Evolutionary conservation across 2,329 filamentous ascomycete species (phyloP).

Genomic region (Ophiocordyceps robertsii): DNA sequence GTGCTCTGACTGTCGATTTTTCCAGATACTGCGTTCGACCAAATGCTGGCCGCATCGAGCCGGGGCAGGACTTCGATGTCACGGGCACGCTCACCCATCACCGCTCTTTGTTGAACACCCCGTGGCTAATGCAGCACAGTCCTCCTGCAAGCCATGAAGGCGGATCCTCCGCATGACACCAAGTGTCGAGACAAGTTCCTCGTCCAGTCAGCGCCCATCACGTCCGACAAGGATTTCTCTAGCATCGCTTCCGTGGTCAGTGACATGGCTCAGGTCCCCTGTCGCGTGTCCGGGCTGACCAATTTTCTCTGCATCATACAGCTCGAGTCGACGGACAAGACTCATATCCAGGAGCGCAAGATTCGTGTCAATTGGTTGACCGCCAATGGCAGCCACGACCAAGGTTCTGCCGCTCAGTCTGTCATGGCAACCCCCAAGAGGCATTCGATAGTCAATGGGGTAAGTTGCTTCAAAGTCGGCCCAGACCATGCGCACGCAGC

Average conservation of each 20-base stretch:
- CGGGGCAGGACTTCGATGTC: slow-evolving; percentile 81
- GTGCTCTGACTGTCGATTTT: slow-evolving; percentile 3
- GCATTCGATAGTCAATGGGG: slow-evolving; percentile 23
- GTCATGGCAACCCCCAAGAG: slow-evolving; percentile 26
- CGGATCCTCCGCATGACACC: slow-evolving; percentile 72
- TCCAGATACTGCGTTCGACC: slow-evolving; percentile 89
- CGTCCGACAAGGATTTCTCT: slow-evolving; percentile 68
- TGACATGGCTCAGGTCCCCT: slow-evolving; percentile 4
- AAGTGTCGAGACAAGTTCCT: slow-evolving; percentile 97
- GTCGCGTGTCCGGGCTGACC: not conserved
- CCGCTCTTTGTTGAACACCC: not conserved
- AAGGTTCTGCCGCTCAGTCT: slow-evolving; percentile 8
- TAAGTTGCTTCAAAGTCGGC: slow-evolving; percentile 9
- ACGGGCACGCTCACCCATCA: slow-evolving; percentile 47
- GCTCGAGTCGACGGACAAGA: slow-evolving; percentile 73
- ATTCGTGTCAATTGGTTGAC: slow-evolving; percentile 82
- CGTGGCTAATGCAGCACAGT: slow-evolving; percentile 40
- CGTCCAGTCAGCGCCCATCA: slow-evolving; percentile 80
- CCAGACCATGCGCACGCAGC: no score
- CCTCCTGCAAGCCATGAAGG: slow-evolving; percentile 94
- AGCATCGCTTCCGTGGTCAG: slow-evolving; percentile 73
- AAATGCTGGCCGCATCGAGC: slow-evolving; percentile 91
- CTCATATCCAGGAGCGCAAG: slow-evolving; percentile 79
- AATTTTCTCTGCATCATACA: slow-evolving; percentile 18
- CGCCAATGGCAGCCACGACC: slow-evolving; percentile 32